A percentile compares a stretch with the other conserved stretches of the same genome.
Conservation (phyloP, 805 yeast genomes). For the Metschnikowia gruessii region DNA sequence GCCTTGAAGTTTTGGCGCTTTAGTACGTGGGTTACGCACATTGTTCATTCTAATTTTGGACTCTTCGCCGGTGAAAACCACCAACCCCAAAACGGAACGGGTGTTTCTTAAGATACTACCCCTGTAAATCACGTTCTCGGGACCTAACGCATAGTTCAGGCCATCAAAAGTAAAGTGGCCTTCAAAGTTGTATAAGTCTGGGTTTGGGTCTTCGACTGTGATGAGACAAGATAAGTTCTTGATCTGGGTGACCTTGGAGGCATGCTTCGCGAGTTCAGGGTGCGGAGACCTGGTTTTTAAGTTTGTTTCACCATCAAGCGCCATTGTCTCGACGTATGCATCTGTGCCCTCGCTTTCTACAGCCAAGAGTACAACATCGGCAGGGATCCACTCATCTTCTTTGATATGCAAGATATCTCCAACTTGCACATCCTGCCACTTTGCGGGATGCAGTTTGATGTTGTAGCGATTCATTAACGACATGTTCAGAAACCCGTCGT, state of each 20-base stretch:
- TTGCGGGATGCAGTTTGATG: slow-evolving; percentile 29
- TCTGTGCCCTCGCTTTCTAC: slow-evolving; percentile 59
- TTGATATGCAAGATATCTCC: slow-evolving; percentile 76
- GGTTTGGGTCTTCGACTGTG: slow-evolving; percentile 86
- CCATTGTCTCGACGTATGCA: slow-evolving; percentile 91
- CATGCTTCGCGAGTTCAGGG: slow-evolving; percentile 52
- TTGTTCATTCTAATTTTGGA: slow-evolving; percentile 95
- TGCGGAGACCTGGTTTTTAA: slow-evolving; percentile 73
- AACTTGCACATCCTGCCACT: slow-evolving; percentile 81
- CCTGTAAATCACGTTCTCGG: slow-evolving; percentile 83
- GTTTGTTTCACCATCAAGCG: slow-evolving; percentile 95
- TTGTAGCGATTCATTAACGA: slow-evolving; percentile 25
- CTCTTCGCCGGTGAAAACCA: slow-evolving; percentile 92
- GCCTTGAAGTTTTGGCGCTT: slow-evolving; percentile 87
- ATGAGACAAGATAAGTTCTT: slow-evolving; percentile 50
- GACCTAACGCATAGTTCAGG: slow-evolving; percentile 56
- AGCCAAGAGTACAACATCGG: slow-evolving; percentile 75
- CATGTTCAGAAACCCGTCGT: slow-evolving; percentile 13
- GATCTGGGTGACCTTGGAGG: slow-evolving; percentile 50
- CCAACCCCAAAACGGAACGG: slow-evolving; percentile 67
- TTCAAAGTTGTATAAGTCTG: slow-evolving; percentile 87
- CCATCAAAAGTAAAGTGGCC: slow-evolving; percentile 56
- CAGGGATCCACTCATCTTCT: slow-evolving; percentile 92
- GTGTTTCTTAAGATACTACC: slow-evolving; percentile 92
- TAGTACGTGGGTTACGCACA: slow-evolving; percentile 80